These are phyloP conservation scores for Monilinia laxa DNA, from an alignment of 2,329 filamentous ascomycete genomes.

Conservation along the genomic window DNA sequence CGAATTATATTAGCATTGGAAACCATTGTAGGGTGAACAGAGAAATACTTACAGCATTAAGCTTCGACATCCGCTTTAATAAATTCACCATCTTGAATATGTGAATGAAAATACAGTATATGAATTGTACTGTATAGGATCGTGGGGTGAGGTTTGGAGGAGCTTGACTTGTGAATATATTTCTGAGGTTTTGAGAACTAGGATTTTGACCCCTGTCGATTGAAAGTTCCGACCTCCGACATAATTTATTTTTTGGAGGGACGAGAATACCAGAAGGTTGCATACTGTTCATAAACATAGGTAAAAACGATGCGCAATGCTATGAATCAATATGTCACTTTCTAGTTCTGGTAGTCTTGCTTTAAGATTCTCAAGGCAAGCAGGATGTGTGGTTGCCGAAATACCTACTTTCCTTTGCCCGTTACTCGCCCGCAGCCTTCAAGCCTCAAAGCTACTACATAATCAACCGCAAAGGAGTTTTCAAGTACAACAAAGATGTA, in stretches of 20 bases:
- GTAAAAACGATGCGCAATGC: background rate
- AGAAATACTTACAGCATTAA: constrained; percentile 62
- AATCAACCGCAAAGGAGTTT: background rate
- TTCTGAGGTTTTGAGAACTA: constrained; percentile 22
- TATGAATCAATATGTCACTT: constrained; percentile 14
- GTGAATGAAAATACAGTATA: background rate
- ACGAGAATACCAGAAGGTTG: background rate
- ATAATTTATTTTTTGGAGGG: constrained; percentile 18
- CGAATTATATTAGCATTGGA: constrained; percentile 28
- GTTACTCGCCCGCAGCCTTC: constrained; percentile 30
- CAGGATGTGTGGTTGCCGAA: constrained; percentile 37
- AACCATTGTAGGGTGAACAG: background rate
- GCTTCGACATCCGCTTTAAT: constrained; percentile 69
- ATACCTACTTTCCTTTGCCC: constrained; percentile 53
- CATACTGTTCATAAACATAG: background rate
- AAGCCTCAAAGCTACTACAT: background rate
- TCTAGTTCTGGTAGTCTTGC: constrained; percentile 20
- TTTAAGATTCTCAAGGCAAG: constrained; percentile 26
- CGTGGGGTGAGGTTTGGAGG: constrained; percentile 19
- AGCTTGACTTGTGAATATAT: constrained; percentile 23
- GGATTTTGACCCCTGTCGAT: constrained; percentile 19
- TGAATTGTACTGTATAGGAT: background rate
- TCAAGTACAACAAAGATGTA: constrained; percentile 20
- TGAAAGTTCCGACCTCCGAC: constrained; percentile 23
- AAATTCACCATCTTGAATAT: constrained; percentile 52